Conservation (phyloP, 306 rosid genomes). For the Argentina anserina region DNA sequence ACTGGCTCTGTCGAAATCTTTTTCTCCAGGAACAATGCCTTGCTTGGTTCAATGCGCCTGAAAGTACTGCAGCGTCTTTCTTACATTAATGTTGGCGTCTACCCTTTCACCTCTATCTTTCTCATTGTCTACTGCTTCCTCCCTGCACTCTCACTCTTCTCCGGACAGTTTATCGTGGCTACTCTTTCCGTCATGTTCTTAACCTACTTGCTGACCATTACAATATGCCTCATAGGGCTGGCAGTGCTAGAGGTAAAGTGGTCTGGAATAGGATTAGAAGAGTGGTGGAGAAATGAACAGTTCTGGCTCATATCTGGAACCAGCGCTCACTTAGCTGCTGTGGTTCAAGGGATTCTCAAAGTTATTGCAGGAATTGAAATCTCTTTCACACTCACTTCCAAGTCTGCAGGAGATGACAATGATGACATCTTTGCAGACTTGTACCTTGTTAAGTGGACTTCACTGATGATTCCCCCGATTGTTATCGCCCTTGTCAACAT, state of each 20-base stretch:
- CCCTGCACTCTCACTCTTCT: conserved; percentile 51
- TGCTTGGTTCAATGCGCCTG: conserved; percentile 36
- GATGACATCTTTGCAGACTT: conserved; percentile 39
- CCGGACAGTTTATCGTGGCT: conserved; percentile 46
- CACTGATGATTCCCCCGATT: conserved; percentile 50
- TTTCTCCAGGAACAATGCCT: conserved; percentile 51
- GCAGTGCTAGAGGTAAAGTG: conserved; percentile 51
- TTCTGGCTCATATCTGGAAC: conserved; percentile 60
- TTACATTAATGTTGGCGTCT: conserved; percentile 45
- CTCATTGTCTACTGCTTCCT: conserved; percentile 59
- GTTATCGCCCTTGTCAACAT: conserved; percentile 48
- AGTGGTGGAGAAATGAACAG: conserved; percentile 59
- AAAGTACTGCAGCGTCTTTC: conserved; percentile 42
- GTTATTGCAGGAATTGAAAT: conserved; percentile 54
- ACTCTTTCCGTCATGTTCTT: conserved; percentile 33
- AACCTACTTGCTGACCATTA: conserved; percentile 37
- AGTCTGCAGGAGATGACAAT: conserved; percentile 35
- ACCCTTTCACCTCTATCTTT: conserved; percentile 52
- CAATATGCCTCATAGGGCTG: conserved; percentile 32
- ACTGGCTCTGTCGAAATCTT: conserved; percentile 56
- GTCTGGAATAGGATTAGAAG: conserved; percentile 50
- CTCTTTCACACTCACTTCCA: conserved; percentile 49
- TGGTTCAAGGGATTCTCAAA: conserved; percentile 44
- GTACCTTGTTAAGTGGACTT: conserved; percentile 49
- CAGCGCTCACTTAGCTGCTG: conserved; percentile 52